phyloP scores from a whole-genome alignment of 345 rosid genomes.

The Eutrema yunnanense region DNA sequence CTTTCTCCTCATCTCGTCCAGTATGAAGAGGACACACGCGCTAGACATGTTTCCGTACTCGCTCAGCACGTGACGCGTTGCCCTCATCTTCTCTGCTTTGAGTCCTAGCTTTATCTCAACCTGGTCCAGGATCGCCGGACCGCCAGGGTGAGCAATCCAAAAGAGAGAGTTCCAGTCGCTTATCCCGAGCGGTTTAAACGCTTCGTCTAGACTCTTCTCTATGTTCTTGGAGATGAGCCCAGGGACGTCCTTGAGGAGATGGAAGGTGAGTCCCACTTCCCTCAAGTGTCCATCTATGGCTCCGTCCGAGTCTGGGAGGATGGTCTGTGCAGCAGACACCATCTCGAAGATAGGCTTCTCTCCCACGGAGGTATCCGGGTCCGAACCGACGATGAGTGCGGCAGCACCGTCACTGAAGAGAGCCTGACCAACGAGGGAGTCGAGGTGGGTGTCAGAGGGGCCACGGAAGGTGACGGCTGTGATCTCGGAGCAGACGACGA shows the following conservation, averaged over 20 bases:
- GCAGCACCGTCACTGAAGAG: conserved; percentile 73
- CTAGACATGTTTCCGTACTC: conserved; percentile 85
- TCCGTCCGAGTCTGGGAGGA: conserved; percentile 67
- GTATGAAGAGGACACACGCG: conserved; percentile 66
- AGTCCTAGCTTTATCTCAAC: conserved; percentile 54
- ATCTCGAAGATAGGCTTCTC: conserved; percentile 63
- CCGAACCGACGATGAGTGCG: conserved; percentile 60
- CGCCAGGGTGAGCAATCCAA: conserved; percentile 83
- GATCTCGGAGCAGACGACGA: conserved; percentile 71
- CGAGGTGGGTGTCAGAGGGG: conserved; percentile 59
- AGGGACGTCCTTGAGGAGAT: conserved; percentile 60
- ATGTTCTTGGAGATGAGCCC: conserved; percentile 65
- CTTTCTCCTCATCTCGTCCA: conserved; percentile 77
- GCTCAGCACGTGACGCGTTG: conserved; percentile 54
- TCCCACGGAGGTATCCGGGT: conserved; percentile 35
- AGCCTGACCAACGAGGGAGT: conserved; percentile 66
- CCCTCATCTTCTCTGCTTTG: conserved; percentile 45
- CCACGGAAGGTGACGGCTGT: conserved; percentile 83
- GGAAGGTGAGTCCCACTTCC: conserved; percentile 68
- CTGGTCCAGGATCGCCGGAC: conserved; percentile 59
- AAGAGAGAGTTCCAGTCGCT: conserved; percentile 76
- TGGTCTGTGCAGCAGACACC: conserved; percentile 63
- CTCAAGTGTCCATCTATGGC: conserved; percentile 68
- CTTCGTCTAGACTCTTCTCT: conserved; percentile 56
- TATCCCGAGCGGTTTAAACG: conserved; percentile 64